Evolutionary conservation across 2,329 filamentous ascomycete genomes (phyloP), one percentile per base, ranked within the genome.

Genomic region (Pseudohalonectria lignicola): DNA sequence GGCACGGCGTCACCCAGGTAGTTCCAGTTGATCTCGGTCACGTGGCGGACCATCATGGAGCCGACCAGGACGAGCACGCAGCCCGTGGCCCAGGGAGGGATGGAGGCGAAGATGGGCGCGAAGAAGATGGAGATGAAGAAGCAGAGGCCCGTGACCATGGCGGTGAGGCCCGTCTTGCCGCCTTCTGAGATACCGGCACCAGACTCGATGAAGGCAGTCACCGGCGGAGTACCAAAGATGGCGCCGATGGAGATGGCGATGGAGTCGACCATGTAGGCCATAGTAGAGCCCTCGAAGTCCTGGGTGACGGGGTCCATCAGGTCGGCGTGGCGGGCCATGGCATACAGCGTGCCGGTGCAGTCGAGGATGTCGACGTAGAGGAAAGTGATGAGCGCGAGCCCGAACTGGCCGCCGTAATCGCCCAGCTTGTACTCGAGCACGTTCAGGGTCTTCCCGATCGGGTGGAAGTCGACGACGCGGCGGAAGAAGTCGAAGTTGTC

Each of bases 101-200:
- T 92, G 0, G 83, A 88, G 9, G 86, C 86, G 53, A 93, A 93
- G 41, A 93, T 90, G 0, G 86, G 86, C 0, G 86, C 86, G 54
- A 93, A 93, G 68, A 93, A 93, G 43, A 93, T 74, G 41, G 83
- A 76, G 53, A 93, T 76, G 63, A 94, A 82, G 67, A 94, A 94
- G 61, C 82, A 87, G 36, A 93, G 40, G 5, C 86, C 86, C 0
- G 84, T 80, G 13, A 76, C 66, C 57, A 90, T 83, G 34, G 85
- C 78, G 0, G 86, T 92, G n/a, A 94, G 61, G 13, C 86, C 86
- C 0, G 86, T 93, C 52, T 80, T 79, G 32, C 86, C 86, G 37
- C 86, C 86, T 59, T 94, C 86, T 0, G 84, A 84, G 45, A 94
- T 93, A 49, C 86, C 86, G 8, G 86, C 86, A 53, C 86, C 86